Evolutionary conservation across 225 moss, liverwort and hornwort genomes (phyloP).

Genomic region (Lunularia cruciata): DNA sequence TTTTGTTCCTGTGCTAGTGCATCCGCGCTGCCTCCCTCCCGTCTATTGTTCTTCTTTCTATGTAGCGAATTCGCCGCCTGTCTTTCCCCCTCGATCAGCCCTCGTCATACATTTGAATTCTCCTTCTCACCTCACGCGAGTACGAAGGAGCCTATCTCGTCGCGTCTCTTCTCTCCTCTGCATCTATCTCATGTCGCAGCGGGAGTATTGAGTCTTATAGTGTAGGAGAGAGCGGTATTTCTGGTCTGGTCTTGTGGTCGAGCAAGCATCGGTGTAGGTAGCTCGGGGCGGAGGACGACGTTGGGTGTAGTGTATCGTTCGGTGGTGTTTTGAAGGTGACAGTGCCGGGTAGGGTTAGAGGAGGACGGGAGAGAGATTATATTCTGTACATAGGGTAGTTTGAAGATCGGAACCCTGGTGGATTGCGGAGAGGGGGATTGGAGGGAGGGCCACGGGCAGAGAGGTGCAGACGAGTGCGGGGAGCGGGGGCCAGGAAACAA

Average conservation of each 20-base stretch:
- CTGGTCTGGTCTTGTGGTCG: too few relatives aligned
- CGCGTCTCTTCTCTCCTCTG: background rate
- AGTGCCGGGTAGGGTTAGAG: background rate
- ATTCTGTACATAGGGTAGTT: background rate
- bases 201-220: background rate
- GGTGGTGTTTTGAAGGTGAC: too few relatives aligned
- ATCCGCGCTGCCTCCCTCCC: background rate
- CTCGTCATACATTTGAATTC: constrained; percentile 21
- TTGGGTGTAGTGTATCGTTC: background rate
- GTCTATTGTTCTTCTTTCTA: too few relatives aligned
- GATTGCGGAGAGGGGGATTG: too few relatives aligned
- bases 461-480: background rate
- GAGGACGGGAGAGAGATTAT: background rate
- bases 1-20: background rate
- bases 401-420: too few relatives aligned
- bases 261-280: too few relatives aligned
- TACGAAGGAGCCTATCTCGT: background rate
- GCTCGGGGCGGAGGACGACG: too few relatives aligned
- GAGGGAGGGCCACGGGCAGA: background rate
- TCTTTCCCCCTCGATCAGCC: constrained; percentile 29
- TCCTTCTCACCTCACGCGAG: constrained; percentile 1
- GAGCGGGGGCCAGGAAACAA: background rate
- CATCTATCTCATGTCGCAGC: background rate
- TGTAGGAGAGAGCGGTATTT: too few relatives aligned
- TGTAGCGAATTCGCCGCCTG: constrained; percentile 1